Evolutionary conservation across 176 grass and related monocot genomes (phyloP).

Genomic region (Musa itinerans): DNA sequence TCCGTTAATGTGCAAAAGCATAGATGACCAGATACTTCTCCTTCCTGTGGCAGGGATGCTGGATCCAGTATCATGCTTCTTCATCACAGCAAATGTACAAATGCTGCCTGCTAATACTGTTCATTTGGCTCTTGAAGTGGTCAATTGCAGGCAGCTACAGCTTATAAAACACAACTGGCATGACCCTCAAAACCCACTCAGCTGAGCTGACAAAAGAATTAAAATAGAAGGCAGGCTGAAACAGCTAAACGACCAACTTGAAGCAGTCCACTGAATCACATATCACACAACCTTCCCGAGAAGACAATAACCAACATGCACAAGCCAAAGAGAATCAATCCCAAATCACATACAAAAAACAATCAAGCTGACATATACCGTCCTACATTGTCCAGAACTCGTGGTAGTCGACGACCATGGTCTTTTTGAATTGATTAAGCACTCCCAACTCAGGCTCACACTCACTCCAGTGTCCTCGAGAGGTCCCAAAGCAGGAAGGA

Average conservation of each 20-base stretch:
- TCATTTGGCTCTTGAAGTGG: constrained; percentile 11
- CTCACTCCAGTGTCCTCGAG: constrained; percentile 1
- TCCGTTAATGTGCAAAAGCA: not conserved
- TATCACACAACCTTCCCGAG: not conserved
- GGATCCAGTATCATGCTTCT: constrained; percentile 17
- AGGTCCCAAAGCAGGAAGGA: constrained; percentile 19
- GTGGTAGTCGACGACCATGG: not conserved
- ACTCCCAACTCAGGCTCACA: not conserved
- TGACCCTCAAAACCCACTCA: constrained; percentile 15
- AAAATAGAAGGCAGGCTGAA: constrained; percentile 22
- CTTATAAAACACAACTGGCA: constrained; percentile 4
- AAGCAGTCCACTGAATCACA: not conserved
- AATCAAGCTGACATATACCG: constrained; percentile 8
- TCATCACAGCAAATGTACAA: constrained; percentile 4
- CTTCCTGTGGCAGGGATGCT: not conserved
- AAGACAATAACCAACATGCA: constrained; percentile 5
- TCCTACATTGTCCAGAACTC: constrained; percentile 15
- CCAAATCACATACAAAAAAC: constrained; percentile 6
- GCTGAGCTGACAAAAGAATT: constrained; percentile 14
- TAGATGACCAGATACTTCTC: not conserved
- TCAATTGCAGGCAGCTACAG: not conserved
- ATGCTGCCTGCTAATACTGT: constrained; percentile 20
- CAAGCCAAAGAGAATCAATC: constrained; percentile 23
- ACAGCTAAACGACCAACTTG: constrained; percentile 18
- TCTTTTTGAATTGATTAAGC: constrained; percentile 16